These are phyloP conservation scores for Tarenaya hassleriana DNA, from an alignment of 345 rosid genomes.

Conservation along the genomic window DNA sequence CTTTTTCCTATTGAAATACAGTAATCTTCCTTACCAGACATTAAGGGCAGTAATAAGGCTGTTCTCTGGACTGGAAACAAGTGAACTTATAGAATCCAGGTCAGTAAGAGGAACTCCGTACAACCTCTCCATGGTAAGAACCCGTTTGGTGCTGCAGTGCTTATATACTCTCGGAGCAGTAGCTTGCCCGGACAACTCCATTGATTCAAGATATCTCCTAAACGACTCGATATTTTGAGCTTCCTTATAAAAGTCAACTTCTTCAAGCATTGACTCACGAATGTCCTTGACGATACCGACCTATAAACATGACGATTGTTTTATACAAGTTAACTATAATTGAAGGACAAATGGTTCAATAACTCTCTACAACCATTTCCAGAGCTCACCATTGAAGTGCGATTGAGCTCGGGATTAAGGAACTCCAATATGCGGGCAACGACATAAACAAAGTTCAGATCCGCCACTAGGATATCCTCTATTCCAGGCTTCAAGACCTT, in stretches of 20 bases:
- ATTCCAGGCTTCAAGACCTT: slow-evolving; percentile 95
- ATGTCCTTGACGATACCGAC: slow-evolving; percentile 87
- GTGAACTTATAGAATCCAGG: slow-evolving; percentile 80
- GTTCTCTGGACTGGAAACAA: slow-evolving; percentile 81
- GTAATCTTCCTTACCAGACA: slow-evolving; percentile 68
- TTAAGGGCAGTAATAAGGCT: slow-evolving; percentile 93
- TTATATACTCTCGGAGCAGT: slow-evolving; percentile 85
- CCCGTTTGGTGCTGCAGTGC: slow-evolving; percentile 73
- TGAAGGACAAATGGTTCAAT: background rate
- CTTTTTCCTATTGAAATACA: slow-evolving; percentile 9
- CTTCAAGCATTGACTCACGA: slow-evolving; percentile 95
- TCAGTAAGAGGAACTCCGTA: slow-evolving; percentile 98
- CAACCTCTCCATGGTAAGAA: slow-evolving; percentile 95
- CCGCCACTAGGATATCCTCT: slow-evolving; percentile 85
- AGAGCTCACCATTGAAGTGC: slow-evolving; percentile 75
- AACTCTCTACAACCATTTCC: slow-evolving; percentile 7
- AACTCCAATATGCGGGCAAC: slow-evolving; percentile 92
- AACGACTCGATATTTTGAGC: slow-evolving; percentile 77
- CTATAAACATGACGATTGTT: slow-evolving; percentile 30
- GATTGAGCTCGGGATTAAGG: slow-evolving; percentile 76
- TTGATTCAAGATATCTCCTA: slow-evolving; percentile 68
- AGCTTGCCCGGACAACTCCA: slow-evolving; percentile 88
- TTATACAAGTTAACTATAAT: slow-evolving; percentile 7
- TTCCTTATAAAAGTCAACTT: slow-evolving; percentile 90
- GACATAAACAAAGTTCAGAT: slow-evolving; percentile 78